Conservation (phyloP, 1,139 yeast genomes). For the Nakaseomyces delphensis region DNA sequence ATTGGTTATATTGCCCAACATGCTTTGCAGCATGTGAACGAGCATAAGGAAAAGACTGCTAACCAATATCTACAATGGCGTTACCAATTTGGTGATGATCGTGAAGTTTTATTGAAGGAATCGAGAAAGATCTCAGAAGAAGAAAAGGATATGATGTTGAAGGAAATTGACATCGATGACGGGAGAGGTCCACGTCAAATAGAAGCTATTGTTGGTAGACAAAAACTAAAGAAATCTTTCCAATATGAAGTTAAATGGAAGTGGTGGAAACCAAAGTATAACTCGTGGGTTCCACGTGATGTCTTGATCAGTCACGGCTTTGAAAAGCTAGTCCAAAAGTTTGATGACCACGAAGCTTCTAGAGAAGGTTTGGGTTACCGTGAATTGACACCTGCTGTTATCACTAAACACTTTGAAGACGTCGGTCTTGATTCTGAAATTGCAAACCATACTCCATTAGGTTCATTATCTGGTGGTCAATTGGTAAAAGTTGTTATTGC, state of each 20-base stretch:
- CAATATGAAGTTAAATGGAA: conserved; percentile 97
- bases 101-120: conserved; percentile 90
- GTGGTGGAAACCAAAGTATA: conserved; percentile 84
- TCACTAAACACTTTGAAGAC: conserved; percentile 92
- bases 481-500: conserved; percentile 97
- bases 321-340: conserved; percentile 78
- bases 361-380: conserved; percentile 98
- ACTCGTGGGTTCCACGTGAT: conserved; percentile 89
- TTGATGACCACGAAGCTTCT: conserved; percentile 97
- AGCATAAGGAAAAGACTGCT: conserved; percentile 95
- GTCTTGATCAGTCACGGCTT: conserved; percentile 72
- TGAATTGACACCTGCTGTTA: conserved; percentile 82
- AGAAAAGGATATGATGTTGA: conserved; percentile 71
- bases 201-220: conserved; percentile 95
- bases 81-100: conserved; percentile 94
- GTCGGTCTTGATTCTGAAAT: conserved; percentile 97
- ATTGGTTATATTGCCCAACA: conserved; percentile 98
- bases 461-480: conserved; percentile 96
- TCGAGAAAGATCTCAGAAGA: conserved; percentile 80
- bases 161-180: conserved; percentile 71
- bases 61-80: conserved; percentile 98
- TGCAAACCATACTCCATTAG: conserved; percentile 96
- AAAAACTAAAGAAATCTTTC: conserved; percentile 89
- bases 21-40: conserved; percentile 93
- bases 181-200: conserved; percentile 84